phyloP scores from a whole-genome alignment of 2,329 filamentous ascomycete genomes.

The Claviceps cyperi region DNA sequence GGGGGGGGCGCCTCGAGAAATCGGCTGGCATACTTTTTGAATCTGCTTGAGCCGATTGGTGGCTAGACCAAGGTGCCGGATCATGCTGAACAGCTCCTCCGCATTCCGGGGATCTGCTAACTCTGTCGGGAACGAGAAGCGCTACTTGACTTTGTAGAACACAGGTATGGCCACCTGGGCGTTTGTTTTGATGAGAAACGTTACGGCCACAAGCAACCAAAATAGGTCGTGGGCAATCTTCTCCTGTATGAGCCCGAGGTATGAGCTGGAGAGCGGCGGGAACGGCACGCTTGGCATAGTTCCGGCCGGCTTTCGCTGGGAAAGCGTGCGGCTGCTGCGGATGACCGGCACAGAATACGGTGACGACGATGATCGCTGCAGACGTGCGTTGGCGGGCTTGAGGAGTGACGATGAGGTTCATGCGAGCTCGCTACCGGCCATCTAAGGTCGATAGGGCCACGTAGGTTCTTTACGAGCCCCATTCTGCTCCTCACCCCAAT shows the following conservation, averaged over 20 bases:
- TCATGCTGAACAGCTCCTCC: conserved; percentile 42
- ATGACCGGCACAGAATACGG: conserved; percentile 18
- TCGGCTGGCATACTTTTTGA: conserved; percentile 50
- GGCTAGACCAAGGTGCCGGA: conserved; percentile 57
- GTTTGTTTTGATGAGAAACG: conserved; percentile 70
- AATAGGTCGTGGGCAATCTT: conserved; percentile 62
- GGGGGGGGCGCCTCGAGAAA: conserved; percentile 57
- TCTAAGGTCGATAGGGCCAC: neutral
- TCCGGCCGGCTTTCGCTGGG: conserved; percentile 25
- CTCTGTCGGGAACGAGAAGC: conserved; percentile 50
- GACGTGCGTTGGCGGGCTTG: neutral
- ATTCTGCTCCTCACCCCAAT: conserved; percentile 1
- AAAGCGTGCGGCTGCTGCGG: conserved; percentile 7
- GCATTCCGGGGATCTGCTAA: conserved; percentile 40
- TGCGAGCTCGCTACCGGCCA: neutral
- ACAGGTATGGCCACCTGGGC: conserved; percentile 62
- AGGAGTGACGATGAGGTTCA: neutral
- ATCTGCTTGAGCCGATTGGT: conserved; percentile 52
- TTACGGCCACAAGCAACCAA: conserved; percentile 65
- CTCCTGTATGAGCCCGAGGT: conserved; percentile 77
- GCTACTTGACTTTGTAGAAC: conserved; percentile 51
- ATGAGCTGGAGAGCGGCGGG: conserved; percentile 45
- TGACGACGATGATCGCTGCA: conserved; percentile 14
- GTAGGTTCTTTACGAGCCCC: too few species aligned
- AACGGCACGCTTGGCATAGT: conserved; percentile 46